Conservation (phyloP, 331 rosid genomes). For the Pyrus hybrid region DNA sequence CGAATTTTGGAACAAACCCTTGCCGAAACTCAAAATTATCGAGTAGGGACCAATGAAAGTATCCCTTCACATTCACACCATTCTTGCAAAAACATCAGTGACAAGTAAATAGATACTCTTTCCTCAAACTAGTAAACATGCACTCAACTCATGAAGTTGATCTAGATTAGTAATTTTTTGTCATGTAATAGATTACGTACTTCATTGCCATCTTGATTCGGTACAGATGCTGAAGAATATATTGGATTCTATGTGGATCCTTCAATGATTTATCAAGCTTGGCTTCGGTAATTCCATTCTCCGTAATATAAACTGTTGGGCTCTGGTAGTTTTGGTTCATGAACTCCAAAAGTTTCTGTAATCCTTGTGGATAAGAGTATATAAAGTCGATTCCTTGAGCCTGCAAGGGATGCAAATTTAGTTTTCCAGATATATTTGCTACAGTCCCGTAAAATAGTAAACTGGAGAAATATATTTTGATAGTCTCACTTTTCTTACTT, state of each 20-base stretch:
- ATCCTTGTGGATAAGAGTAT: neutral
- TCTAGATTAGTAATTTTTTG: neutral
- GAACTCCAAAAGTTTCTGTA: neutral
- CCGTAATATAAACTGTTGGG: neutral
- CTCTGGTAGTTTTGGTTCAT: neutral
- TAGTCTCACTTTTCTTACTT: neutral
- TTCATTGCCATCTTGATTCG: neutral
- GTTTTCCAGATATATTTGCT: neutral
- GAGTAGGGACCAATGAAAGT: neutral
- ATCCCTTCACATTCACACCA: neutral
- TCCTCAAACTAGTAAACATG: neutral
- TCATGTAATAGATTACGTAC: neutral
- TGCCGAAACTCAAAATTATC: neutral
- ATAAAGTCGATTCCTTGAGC: neutral
- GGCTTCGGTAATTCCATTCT: conserved; percentile 9
- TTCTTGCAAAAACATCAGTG: neutral
- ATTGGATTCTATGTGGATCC: conserved; percentile 2
- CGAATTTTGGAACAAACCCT: neutral
- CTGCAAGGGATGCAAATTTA: neutral
- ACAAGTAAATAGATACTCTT: neutral
- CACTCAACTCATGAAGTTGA: neutral
- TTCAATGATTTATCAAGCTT: neutral
- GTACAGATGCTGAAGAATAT: conserved; percentile 10
- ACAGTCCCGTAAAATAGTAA: neutral
- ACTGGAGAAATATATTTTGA: no score